Percentiles rank a stretch among this genome's conserved stretches.
These are phyloP conservation scores for Daldinia sp. DNA, from an alignment of 2,329 filamentous ascomycete genomes.

Conservation along the genomic window DNA sequence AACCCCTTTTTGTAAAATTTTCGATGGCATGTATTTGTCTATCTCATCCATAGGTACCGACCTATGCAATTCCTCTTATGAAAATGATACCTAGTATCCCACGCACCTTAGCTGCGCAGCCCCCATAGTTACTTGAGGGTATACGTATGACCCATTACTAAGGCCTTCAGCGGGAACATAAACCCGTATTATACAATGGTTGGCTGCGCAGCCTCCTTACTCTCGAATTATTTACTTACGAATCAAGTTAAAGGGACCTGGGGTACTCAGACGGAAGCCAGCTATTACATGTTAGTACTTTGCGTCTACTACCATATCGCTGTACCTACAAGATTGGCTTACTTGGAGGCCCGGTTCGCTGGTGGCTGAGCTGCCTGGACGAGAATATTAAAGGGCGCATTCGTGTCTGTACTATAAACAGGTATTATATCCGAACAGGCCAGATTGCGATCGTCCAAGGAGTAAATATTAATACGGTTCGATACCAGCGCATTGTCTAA, in stretches of 20 bases:
- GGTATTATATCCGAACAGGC: background rate
- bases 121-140: background rate
- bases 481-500: background rate
- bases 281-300: background rate
- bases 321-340: too few species aligned
- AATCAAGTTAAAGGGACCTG: background rate
- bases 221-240: background rate
- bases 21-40: too few species aligned
- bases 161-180: background rate
- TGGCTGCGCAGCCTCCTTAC: background rate
- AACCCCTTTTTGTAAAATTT: too few species aligned
- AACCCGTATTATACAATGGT: background rate
- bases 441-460: constrained; percentile 1
- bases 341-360: background rate
- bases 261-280: background rate
- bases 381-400: background rate
- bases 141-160: background rate
- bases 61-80: background rate
- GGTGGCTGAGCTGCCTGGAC: background rate
- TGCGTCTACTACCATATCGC: too few species aligned
- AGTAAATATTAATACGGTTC: background rate
- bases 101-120: background rate
- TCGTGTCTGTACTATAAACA: background rate
- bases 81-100: background rate
- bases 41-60: too few species aligned